Evolutionary conservation across 108 stramenopile genomes (phyloP).

Genomic region (Chaetoceros muelleri): DNA sequence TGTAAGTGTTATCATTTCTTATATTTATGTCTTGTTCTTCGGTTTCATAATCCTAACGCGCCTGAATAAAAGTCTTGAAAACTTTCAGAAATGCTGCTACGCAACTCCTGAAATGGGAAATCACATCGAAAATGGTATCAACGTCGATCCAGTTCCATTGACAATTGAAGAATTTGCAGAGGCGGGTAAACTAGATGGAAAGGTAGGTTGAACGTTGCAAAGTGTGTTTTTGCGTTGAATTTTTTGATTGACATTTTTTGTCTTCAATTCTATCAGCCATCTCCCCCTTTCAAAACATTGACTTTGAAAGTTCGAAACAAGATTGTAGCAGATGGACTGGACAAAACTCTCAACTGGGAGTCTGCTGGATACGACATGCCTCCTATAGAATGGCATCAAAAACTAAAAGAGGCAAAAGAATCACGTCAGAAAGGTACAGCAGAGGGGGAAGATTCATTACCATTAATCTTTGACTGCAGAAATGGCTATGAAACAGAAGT

Average conservation of each 20-base stretch:
- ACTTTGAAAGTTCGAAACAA: conserved; percentile 36
- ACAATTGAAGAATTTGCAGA: conserved; percentile 46
- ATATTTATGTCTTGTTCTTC: not conserved
- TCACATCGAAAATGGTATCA: conserved; percentile 85
- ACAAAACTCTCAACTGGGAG: conserved; percentile 29
- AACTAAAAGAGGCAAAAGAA: conserved; percentile 13
- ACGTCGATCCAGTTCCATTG: conserved; percentile 71
- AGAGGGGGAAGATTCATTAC: not conserved
- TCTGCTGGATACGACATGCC: conserved; percentile 34
- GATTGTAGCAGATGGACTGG: conserved; percentile 36
- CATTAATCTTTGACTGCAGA: conserved; percentile 37
- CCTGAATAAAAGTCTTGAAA: conserved; percentile 8
- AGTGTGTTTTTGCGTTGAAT: not conserved
- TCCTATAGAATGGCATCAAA: conserved; percentile 35
- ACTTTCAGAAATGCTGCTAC: conserved; percentile 46
- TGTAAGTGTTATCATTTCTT: conserved; percentile 8
- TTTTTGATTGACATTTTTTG: no score
- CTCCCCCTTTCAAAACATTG: conserved; percentile 43
- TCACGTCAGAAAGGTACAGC: conserved; percentile 2
- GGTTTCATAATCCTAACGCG: not conserved
- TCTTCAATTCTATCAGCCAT: no score
- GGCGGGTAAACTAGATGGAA: conserved; percentile 18
- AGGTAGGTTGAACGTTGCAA: not conserved
- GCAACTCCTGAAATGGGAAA: conserved; percentile 48
- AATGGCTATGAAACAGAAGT: conserved; percentile 66